Evolutionary conservation across 2,329 filamentous ascomycete species (phyloP), one percentile per base, ranked within the genome.

Genomic region (Calonectria crousiana): DNA sequence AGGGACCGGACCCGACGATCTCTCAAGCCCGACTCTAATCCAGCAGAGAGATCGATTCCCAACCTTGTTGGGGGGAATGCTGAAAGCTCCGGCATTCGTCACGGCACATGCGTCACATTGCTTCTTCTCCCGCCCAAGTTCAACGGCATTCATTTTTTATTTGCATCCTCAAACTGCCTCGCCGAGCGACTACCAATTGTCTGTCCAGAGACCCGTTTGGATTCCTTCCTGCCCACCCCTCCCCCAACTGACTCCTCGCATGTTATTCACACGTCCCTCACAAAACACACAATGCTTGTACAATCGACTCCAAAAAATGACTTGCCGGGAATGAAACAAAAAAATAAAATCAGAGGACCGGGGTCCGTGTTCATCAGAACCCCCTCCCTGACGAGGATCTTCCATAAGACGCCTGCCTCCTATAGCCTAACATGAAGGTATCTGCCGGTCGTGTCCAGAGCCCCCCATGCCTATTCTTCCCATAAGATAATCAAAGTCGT

Each of bases 381-480:
- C 79, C 78, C 74, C 70, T 69, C 62, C 67, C 67, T 67, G 51
- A 70, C 53, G 51, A 75, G 62, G 67, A 68, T 74, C 71, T 74
- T 74, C 75, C 76, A 69, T 74, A 74, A 80, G 77, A 80, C 79
- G 79, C 79, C 79, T 78, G 65, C 71, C 77, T 66, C 78, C 77
- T 77, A 74, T 79, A 79, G 74, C 77, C 75, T 76, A 78, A 77
- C 77, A 80, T 73, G 74, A 78, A 75, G 77, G 77, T 78, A 73
- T 75, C 71, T 75, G 67, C 71, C 67, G 49, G 72, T 78, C 75
- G 49, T 79, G 78, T 76, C 78, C 75, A 80, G 76, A 79, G 77
- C 78, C 76, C 76, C 64, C 64, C 73, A 73, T 64, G 47, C 72
- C 76, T 72, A 51, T 75, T 78, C 72, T 78, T 78, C 74, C 77